A percentile compares a stretch with the other conserved stretches of the same genome.
Evolutionary conservation across 352 stramenopile species (phyloP).

Genomic region (Pythium phragmiticola): DNA sequence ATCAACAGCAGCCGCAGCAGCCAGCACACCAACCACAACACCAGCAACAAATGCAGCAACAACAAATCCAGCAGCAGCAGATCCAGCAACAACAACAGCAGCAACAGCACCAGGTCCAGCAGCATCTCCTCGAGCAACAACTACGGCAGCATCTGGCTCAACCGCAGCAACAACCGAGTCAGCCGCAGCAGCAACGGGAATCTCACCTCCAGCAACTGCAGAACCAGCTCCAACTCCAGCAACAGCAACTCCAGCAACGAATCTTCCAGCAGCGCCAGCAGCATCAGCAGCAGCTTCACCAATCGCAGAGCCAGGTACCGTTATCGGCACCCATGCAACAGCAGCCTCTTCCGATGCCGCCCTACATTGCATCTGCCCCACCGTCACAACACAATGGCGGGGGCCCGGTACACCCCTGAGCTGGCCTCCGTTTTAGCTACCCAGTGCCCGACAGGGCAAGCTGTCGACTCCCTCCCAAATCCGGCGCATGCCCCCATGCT

Average conservation of each 20-base stretch:
- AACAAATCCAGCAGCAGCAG: conserved; percentile 29
- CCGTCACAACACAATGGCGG: neutral
- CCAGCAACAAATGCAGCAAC: conserved; percentile 24
- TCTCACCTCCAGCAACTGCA: too few species aligned
- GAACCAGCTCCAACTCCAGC: too few species aligned
- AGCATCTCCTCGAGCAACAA: conserved; percentile 30
- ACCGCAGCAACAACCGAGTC: neutral
- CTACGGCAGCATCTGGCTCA: conserved; percentile 12
- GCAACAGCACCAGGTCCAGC: conserved; percentile 26
- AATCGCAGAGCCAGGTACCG: too few species aligned
- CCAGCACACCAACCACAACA: conserved; percentile 8
- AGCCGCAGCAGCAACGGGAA: too few species aligned
- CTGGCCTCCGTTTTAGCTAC: conserved; percentile 1
- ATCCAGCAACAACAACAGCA: conserved; percentile 18
- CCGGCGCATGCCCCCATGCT: neutral
- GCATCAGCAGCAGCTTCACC: neutral
- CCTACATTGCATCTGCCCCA: neutral
- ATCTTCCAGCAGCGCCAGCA: too few species aligned
- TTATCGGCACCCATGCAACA: neutral
- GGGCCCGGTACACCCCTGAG: neutral
- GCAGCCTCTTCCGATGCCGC: conserved; percentile 9
- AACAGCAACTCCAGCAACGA: too few species aligned
- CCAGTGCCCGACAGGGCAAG: neutral
- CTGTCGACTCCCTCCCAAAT: neutral
- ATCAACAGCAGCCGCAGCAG: conserved; percentile 21